Conservation (phyloP, 495 filamentous ascomycete genomes). For the Tricharina praecox region DNA sequence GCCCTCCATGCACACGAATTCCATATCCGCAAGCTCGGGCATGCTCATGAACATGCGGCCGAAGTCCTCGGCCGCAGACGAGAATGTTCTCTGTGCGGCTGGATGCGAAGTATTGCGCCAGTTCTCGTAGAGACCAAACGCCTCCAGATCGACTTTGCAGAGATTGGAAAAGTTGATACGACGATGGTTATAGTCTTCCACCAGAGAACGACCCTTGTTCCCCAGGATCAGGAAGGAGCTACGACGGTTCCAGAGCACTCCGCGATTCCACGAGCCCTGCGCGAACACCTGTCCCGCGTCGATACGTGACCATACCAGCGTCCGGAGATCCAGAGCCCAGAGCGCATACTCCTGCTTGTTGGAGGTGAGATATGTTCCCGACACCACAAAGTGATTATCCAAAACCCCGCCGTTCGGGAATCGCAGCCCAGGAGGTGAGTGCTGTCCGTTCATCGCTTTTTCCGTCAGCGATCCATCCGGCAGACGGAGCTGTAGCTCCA, state of each 20-base stretch:
- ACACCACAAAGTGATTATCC: constrained; percentile 88
- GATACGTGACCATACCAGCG: constrained; percentile 81
- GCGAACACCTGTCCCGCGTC: constrained; percentile 86
- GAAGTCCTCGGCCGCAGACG: constrained; percentile 60
- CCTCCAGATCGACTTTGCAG: constrained; percentile 89
- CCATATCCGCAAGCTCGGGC: constrained; percentile 90
- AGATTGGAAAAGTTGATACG: constrained; percentile 94
- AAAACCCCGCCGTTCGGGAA: constrained; percentile 93
- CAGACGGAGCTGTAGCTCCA: constrained; percentile 75
- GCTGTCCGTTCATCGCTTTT: constrained; percentile 70
- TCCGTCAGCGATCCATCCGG: constrained; percentile 74
- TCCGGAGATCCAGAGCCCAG: constrained; percentile 82
- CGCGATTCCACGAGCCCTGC: constrained; percentile 92
- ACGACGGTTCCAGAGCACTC: constrained; percentile 76
- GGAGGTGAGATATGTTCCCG: constrained; percentile 88
- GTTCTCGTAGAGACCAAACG: constrained; percentile 93
- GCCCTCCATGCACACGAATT: constrained; percentile 73
- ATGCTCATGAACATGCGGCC: constrained; percentile 63
- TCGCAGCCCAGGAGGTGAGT: constrained; percentile 75
- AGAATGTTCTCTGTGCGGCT: constrained; percentile 30
- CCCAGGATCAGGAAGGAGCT: constrained; percentile 92
- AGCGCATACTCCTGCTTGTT: constrained; percentile 97
- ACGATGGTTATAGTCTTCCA: constrained; percentile 95
- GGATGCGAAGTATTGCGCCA: constrained; percentile 32
- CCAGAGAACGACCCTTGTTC: constrained; percentile 78